phyloP scores from a whole-genome alignment of 495 filamentous ascomycete genomes.

The Pyrenula massariospora region DNA sequence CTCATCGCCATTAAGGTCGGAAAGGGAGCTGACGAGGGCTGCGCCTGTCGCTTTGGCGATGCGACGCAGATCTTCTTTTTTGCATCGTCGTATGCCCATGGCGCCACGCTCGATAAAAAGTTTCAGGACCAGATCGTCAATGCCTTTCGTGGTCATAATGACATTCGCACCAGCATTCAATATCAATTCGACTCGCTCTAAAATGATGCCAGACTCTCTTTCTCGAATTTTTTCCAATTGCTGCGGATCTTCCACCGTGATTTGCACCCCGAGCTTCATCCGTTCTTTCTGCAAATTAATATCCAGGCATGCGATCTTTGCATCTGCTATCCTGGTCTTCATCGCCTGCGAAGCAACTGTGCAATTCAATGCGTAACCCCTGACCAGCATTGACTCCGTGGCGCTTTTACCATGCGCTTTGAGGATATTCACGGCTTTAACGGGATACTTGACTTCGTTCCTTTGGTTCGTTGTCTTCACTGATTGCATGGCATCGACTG shows the following conservation, averaged over 20 bases:
- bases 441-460: slow-evolving; percentile 88
- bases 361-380: slow-evolving; percentile 96
- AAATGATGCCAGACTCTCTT: slow-evolving; percentile 81
- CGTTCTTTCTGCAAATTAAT: slow-evolving; percentile 98
- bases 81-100: slow-evolving; percentile 93
- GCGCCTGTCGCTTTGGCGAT: slow-evolving; percentile 96
- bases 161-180: slow-evolving; percentile 96
- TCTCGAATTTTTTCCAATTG: slow-evolving; percentile 95
- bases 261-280: slow-evolving; percentile 98
- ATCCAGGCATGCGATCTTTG: slow-evolving; percentile 93
- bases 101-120: slow-evolving; percentile 88
- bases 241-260: slow-evolving; percentile 92
- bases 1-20: slow-evolving; percentile 96
- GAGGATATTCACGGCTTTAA: slow-evolving; percentile 97
- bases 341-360: slow-evolving; percentile 98
- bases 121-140: slow-evolving; percentile 93
- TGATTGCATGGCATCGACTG: slow-evolving; percentile 89
- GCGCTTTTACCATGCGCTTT: slow-evolving; percentile 95
- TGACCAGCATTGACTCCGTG: slow-evolving; percentile 80
- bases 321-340: slow-evolving; percentile 84
- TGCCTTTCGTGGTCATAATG: slow-evolving; percentile 92
- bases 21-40: slow-evolving; percentile 80
- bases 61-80: slow-evolving; percentile 94
- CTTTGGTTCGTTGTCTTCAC: slow-evolving; percentile 88
- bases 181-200: slow-evolving; percentile 94